phyloP scores from a whole-genome alignment of 495 filamentous ascomycete genomes.

The Penicillium canescens region DNA sequence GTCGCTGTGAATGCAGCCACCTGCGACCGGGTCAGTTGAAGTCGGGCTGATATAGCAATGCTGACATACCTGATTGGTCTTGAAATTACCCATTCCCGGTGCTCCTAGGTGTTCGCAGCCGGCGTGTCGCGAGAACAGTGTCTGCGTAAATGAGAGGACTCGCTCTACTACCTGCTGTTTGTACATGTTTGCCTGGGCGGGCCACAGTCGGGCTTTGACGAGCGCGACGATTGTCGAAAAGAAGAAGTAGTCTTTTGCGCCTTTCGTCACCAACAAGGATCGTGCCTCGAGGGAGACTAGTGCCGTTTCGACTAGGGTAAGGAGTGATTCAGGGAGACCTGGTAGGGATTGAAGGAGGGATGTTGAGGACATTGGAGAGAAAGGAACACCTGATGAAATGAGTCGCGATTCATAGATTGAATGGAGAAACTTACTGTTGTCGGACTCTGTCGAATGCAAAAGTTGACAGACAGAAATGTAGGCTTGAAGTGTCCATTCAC shows the following conservation, averaged over 20 bases:
- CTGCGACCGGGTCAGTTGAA: constrained; percentile 1
- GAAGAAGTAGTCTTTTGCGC: constrained; percentile 48
- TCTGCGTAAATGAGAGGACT: constrained; percentile 38
- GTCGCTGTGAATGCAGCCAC: constrained; percentile 27
- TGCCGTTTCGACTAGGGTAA: constrained; percentile 36
- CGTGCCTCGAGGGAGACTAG: constrained; percentile 37
- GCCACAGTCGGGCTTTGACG: constrained; percentile 42
- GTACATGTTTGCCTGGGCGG: constrained; percentile 34
- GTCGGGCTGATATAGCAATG: too few relatives aligned
- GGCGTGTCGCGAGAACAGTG: constrained; percentile 37
- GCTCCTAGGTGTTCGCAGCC: constrained; percentile 39
- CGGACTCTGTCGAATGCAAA: constrained; percentile 27
- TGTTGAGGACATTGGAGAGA: constrained; percentile 13
- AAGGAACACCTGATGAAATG: constrained; percentile 4
- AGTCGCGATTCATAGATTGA: not conserved
- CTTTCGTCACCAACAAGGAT: constrained; percentile 39
- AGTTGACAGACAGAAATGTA: constrained; percentile 39
- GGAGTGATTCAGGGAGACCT: constrained; percentile 36
- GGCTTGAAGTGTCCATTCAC: constrained; percentile 45
- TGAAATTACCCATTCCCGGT: constrained; percentile 34
- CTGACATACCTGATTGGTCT: constrained; percentile 33
- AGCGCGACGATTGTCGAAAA: constrained; percentile 42
- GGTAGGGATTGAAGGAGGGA: constrained; percentile 34
- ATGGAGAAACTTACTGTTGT: constrained; percentile 2
- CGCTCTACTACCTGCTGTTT: constrained; percentile 44